Evolutionary conservation across 2,329 filamentous ascomycete species (phyloP).

Genomic region (Colletotrichum euphorbiae): DNA sequence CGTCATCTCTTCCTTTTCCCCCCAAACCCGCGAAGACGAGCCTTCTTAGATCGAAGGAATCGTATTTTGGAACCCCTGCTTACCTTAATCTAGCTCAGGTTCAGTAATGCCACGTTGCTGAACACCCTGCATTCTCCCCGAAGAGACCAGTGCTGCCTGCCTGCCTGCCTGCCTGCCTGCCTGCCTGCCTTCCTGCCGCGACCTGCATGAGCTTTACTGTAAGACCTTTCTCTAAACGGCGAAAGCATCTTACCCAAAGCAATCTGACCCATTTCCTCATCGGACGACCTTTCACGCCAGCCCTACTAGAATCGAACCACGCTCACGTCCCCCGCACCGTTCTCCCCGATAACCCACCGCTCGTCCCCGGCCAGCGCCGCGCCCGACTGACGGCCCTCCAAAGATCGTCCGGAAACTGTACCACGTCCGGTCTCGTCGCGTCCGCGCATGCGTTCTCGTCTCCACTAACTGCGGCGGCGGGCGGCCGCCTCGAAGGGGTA

Average conservation of each 20-base stretch:
- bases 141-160: background rate
- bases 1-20: conserved; percentile 7
- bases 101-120: too few species aligned
- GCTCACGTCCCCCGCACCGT: conserved; percentile 60
- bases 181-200: conserved; percentile 4
- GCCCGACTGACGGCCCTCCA: conserved; percentile 61
- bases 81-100: too few species aligned
- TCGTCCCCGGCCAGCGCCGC: conserved; percentile 70
- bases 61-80: too few species aligned
- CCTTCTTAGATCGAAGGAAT: too few species aligned
- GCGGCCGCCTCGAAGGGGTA: background rate
- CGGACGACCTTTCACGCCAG: conserved; percentile 13
- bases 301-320: conserved; percentile 61
- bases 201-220: background rate
- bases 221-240: background rate
- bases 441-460: background rate
- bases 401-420: conserved; percentile 56
- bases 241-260: background rate
- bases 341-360: conserved; percentile 71
- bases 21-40: conserved; percentile 1
- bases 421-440: conserved; percentile 46
- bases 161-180: background rate
- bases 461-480: background rate
- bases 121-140: background rate
- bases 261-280: background rate